Conservation (phyloP, 2,329 filamentous ascomycete species). For the Orbilia javanica region DNA sequence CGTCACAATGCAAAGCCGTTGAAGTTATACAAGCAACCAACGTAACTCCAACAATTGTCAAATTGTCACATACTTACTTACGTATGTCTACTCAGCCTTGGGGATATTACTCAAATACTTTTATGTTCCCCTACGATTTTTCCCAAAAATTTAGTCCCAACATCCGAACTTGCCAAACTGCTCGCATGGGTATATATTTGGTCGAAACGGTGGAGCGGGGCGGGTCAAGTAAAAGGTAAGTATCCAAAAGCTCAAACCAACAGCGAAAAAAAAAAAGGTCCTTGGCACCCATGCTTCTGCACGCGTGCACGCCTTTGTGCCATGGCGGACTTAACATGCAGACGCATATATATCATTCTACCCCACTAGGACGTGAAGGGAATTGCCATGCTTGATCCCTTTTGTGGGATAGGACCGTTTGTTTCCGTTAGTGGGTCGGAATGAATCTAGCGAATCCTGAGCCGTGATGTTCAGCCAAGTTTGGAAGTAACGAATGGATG, state of each 20-base stretch:
- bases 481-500: not conserved
- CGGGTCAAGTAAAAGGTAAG: no score
- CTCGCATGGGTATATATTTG: no score
- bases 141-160: not conserved
- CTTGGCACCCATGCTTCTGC: not conserved
- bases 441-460: not conserved
- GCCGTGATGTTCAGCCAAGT: not conserved
- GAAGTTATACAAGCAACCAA: no score
- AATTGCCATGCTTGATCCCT: not conserved
- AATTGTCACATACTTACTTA: no score
- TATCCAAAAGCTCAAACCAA: not conserved
- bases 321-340: conserved; percentile 11
- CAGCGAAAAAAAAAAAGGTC: no score
- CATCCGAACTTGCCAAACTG: not conserved
- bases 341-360: not conserved
- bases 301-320: not conserved
- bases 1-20: not conserved
- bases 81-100: no score
- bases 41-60: no score
- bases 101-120: no score
- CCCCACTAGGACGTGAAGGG: not conserved
- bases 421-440: not conserved
- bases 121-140: not conserved
- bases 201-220: not conserved
- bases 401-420: not conserved